Evolutionary conservation across 495 filamentous ascomycete genomes (phyloP).

Genomic region (Aspergillus kassunensis): DNA sequence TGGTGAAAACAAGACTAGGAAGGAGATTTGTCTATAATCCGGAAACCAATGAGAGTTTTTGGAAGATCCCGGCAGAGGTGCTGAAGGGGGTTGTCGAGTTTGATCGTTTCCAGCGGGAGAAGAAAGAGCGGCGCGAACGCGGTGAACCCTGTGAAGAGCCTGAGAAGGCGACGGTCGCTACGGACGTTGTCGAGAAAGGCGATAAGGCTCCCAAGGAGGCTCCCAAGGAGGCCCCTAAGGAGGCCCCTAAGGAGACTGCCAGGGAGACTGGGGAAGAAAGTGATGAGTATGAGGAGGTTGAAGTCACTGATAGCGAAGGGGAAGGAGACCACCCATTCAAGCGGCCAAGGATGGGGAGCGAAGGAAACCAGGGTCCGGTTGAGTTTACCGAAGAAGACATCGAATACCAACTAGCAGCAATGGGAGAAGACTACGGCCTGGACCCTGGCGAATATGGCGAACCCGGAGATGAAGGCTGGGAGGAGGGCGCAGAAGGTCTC

Average conservation of each 20-base stretch:
- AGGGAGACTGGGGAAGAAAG: slow-evolving; percentile 34
- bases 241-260: not conserved
- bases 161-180: slow-evolving; percentile 7
- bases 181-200: slow-evolving; percentile 4
- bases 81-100: slow-evolving; percentile 74
- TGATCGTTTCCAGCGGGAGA: slow-evolving; percentile 53
- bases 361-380: slow-evolving; percentile 52
- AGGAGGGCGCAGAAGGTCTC: slow-evolving; percentile 66
- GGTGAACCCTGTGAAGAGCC: slow-evolving; percentile 34
- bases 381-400: slow-evolving; percentile 97
- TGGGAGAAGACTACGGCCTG: slow-evolving; percentile 74
- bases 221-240: too few species aligned
- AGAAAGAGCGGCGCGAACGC: slow-evolving; percentile 41
- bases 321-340: slow-evolving; percentile 56
- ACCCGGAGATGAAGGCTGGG: slow-evolving; percentile 59
- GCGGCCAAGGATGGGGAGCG: slow-evolving; percentile 61
- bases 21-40: slow-evolving; percentile 85
- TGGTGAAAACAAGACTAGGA: slow-evolving; percentile 86
- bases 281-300: slow-evolving; percentile 84
- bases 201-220: too few species aligned
- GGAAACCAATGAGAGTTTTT: slow-evolving; percentile 80
- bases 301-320: slow-evolving; percentile 70
- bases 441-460: slow-evolving; percentile 70
- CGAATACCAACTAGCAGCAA: slow-evolving; percentile 81
- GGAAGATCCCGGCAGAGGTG: slow-evolving; percentile 83